Percentiles rank a stretch among this genome's conserved stretches.
These are phyloP conservation scores for Exophiala bonariae DNA, from an alignment of 2,329 filamentous ascomycete genomes.

Conservation along the genomic window DNA sequence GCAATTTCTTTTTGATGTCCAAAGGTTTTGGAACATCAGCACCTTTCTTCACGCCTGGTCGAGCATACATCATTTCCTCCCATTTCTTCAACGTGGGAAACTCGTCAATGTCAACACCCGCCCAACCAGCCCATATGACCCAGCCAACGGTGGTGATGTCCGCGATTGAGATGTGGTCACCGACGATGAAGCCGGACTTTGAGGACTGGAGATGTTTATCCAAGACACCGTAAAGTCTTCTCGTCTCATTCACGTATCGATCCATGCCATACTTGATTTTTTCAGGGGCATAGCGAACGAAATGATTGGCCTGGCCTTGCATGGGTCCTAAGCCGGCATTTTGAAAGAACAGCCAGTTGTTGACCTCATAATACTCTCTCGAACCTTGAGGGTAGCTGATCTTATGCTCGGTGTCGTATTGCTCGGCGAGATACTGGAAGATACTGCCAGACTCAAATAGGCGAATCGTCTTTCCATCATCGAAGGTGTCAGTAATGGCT, in stretches of 20 bases:
- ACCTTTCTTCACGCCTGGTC: constrained; percentile 74
- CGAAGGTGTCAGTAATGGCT: constrained; percentile 70
- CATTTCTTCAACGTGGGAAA: constrained; percentile 77
- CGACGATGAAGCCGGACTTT: constrained; percentile 53
- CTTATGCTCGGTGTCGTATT: constrained; percentile 80
- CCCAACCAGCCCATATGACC: constrained; percentile 62
- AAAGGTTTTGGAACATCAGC: constrained; percentile 69
- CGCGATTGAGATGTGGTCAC: constrained; percentile 53
- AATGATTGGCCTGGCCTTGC: constrained; percentile 85
- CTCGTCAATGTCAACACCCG: constrained; percentile 68
- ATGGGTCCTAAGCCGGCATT: constrained; percentile 80
- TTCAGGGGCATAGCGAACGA: constrained; percentile 77
- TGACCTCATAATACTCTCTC: constrained; percentile 75
- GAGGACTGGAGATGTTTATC: constrained; percentile 65
- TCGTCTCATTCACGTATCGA: constrained; percentile 79
- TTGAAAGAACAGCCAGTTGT: constrained; percentile 77
- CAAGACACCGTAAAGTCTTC: constrained; percentile 76
- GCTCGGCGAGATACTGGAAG: constrained; percentile 78
- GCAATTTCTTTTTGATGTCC: constrained; percentile 56
- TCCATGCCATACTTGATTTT: constrained; percentile 80
- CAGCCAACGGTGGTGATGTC: constrained; percentile 82
- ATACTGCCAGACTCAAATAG: constrained; percentile 85
- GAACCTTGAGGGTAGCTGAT: constrained; percentile 74
- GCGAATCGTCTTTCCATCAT: constrained; percentile 53
- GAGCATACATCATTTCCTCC: constrained; percentile 68